Evolutionary conservation across 768 basidiomycete genomes (phyloP).

Genomic region (Tulasnella sp.): DNA sequence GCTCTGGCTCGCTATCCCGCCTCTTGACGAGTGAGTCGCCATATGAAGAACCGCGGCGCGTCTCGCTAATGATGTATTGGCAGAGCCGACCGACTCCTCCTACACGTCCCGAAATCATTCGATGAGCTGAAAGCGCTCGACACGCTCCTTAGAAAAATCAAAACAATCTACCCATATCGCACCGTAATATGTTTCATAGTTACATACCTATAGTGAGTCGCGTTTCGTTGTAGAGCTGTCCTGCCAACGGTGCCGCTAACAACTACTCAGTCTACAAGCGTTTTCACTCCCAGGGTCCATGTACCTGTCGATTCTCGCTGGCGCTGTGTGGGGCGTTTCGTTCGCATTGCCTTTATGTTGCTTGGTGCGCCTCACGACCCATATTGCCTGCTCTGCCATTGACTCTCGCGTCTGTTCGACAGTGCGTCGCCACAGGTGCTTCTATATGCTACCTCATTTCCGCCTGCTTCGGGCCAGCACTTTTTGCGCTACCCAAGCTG

Average conservation of each 20-base stretch:
- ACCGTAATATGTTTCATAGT: conserved; percentile 78
- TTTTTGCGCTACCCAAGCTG: conserved; percentile 70
- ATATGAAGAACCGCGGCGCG: background rate
- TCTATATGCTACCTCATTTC: conserved; percentile 87
- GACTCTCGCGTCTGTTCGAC: background rate
- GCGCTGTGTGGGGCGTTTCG: conserved; percentile 87
- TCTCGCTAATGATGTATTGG: background rate
- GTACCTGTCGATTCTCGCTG: conserved; percentile 93
- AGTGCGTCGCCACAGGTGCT: conserved; percentile 81
- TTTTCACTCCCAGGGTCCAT: conserved; percentile 95
- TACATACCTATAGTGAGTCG: conserved; percentile 80
- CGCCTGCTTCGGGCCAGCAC: conserved; percentile 80
- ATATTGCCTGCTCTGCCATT: background rate
- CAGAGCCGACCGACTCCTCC: conserved; percentile 59
- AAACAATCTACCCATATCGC: conserved; percentile 72
- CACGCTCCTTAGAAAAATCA: conserved; percentile 76
- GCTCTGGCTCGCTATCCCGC: conserved; percentile 70
- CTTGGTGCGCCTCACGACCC: conserved; percentile 33
- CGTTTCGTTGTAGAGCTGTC: background rate
- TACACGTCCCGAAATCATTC: conserved; percentile 83
- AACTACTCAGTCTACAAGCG: conserved; percentile 61
- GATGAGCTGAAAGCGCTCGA: conserved; percentile 81
- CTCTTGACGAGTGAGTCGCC: conserved; percentile 55
- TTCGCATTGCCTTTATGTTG: conserved; percentile 78
- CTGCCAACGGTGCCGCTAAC: background rate